phyloP scores from a whole-genome alignment of 106 monocot species.

The Apostasia ramifera region DNA sequence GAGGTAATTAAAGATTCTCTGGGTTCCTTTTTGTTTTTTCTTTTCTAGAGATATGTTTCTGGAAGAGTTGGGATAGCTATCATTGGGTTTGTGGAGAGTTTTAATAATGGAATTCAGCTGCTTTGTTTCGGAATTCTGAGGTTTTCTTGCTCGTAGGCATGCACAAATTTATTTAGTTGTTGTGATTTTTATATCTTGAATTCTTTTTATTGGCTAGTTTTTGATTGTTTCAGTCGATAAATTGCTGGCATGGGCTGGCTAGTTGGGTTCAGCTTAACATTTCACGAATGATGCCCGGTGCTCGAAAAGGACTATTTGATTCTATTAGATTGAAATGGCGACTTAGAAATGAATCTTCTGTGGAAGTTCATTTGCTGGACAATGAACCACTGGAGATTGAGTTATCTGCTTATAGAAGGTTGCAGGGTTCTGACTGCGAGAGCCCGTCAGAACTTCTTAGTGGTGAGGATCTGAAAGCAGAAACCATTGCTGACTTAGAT shows the following conservation, averaged over 20 bases:
- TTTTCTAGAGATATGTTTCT: neutral
- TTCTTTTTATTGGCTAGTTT: neutral
- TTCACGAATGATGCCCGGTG: constrained; percentile 63
- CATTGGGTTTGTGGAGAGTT: no score
- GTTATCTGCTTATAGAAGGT: constrained; percentile 72
- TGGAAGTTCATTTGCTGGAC: constrained; percentile 48
- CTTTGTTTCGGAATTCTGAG: neutral
- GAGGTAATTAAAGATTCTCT: neutral
- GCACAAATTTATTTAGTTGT: neutral
- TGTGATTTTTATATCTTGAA: neutral
- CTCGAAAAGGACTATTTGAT: constrained; percentile 32
- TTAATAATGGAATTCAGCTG: no score
- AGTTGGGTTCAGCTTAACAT: constrained; percentile 11
- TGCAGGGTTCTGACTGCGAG: constrained; percentile 51
- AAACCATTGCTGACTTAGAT: constrained; percentile 89
- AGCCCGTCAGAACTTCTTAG: constrained; percentile 82
- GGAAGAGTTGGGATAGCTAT: no score
- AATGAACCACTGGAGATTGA: constrained; percentile 63
- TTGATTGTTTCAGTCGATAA: constrained; percentile 25
- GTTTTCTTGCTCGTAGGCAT: neutral
- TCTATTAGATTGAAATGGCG: constrained; percentile 51
- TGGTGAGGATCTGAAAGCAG: constrained; percentile 52
- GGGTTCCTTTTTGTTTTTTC: neutral
- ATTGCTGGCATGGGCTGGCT: constrained; percentile 52
- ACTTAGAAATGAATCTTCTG: constrained; percentile 39